These are phyloP conservation scores for Aspergillus costaricaensis DNA, from an alignment of 2,329 filamentous ascomycete genomes.

Conservation along the genomic window DNA sequence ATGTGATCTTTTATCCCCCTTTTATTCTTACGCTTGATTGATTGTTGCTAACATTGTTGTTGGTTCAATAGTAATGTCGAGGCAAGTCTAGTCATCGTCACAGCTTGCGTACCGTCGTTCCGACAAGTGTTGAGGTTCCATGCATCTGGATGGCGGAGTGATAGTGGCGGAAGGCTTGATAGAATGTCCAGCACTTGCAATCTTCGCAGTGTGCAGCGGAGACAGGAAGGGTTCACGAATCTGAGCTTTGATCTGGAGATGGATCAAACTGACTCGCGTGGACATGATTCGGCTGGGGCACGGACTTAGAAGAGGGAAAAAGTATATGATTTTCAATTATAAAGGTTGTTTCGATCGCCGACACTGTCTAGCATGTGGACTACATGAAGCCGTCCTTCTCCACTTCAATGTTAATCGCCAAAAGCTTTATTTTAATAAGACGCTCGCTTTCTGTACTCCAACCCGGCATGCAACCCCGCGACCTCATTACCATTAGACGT, in stretches of 20 bases:
- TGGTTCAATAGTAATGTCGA: background rate
- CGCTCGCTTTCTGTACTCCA: too few species aligned
- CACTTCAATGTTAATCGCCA: too few species aligned
- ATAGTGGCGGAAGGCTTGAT: background rate
- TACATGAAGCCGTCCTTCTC: too few species aligned
- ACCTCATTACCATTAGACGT: too few species aligned
- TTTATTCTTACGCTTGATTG: background rate
- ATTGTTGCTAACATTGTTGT: background rate
- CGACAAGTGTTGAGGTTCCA: background rate
- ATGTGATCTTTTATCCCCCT: background rate
- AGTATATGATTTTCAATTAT: too few species aligned
- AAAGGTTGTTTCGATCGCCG: too few species aligned
- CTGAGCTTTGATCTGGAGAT: background rate
- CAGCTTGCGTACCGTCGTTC: background rate
- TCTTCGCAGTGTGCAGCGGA: slow-evolving; percentile 1
- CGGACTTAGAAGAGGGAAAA: background rate
- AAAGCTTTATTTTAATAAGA: too few species aligned
- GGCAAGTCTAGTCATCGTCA: background rate
- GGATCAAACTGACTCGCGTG: background rate
- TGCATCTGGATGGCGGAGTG: background rate
- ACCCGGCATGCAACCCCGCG: too few species aligned
- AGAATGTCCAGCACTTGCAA: background rate
- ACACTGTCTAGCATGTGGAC: too few species aligned
- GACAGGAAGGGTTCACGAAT: slow-evolving; percentile 1
- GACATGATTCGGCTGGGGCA: background rate